phyloP scores from a whole-genome alignment of 2,329 filamentous ascomycete species.

The Epichloe sibirici region DNA sequence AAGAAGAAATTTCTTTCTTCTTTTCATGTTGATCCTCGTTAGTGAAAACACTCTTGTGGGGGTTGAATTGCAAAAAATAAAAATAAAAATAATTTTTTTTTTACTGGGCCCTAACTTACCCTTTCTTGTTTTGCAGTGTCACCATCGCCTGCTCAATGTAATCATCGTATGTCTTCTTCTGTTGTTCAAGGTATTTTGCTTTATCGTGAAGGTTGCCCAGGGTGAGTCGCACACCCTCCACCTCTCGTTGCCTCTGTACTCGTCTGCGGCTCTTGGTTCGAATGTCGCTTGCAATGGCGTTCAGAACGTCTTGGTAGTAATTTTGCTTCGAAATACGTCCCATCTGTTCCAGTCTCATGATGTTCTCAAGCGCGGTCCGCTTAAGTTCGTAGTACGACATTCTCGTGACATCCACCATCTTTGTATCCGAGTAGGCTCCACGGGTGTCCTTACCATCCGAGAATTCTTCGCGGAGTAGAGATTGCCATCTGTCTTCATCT shows the following conservation, averaged over 20 bases:
- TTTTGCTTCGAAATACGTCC: conserved; percentile 85
- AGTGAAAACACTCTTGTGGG: not conserved
- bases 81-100: too few relatives aligned
- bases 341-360: conserved; percentile 75
- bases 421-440: conserved; percentile 80
- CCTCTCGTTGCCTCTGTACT: conserved; percentile 80
- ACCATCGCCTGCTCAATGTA: conserved; percentile 99
- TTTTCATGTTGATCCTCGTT: conserved; percentile 16
- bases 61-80: not conserved
- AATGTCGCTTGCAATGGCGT: conserved; percentile 92
- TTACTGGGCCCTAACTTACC: conserved; percentile 36
- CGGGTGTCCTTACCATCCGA: conserved; percentile 51
- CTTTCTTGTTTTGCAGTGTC: conserved; percentile 93
- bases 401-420: conserved; percentile 77
- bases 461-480: conserved; percentile 73
- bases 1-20: conserved; percentile 84
- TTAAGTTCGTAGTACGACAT: conserved; percentile 91
- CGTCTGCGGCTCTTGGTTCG: conserved; percentile 90
- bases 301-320: conserved; percentile 94
- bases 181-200: conserved; percentile 83
- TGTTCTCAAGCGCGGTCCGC: conserved; percentile 84
- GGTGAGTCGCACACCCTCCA: conserved; percentile 72
- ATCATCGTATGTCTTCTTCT: conserved; percentile 95
- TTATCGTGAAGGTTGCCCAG: conserved; percentile 69
- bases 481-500: conserved; percentile 81